Conservation (phyloP, 305 asterid genomes). For the Fraxinus nigra region DNA sequence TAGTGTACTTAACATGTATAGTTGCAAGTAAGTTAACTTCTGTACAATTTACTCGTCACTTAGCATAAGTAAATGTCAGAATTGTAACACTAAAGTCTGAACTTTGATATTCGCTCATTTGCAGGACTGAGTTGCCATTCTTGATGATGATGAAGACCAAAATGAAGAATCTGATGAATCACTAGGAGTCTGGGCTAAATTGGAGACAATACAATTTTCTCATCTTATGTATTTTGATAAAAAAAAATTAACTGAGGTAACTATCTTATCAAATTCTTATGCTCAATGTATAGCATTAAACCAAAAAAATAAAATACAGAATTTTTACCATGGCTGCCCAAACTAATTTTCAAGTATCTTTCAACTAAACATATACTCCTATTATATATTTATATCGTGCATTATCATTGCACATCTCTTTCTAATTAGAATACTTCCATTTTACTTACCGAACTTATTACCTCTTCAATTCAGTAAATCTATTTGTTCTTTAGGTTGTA, state of each 20-base stretch:
- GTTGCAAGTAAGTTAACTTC: too few species aligned
- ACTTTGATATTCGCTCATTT: conserved; percentile 31
- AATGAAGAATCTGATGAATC: conserved; percentile 77
- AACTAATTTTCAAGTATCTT: neutral
- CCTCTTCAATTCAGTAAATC: neutral
- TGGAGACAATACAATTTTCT: conserved; percentile 90
- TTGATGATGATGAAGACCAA: conserved; percentile 66
- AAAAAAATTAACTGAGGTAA: conserved; percentile 64
- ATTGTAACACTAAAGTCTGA: conserved; percentile 14
- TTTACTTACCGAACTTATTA: neutral
- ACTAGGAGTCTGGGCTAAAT: conserved; percentile 86
- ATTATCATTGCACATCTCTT: neutral
- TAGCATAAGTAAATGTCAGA: neutral
- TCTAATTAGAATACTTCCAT: neutral
- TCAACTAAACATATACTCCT: neutral
- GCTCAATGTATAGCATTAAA: conserved; percentile 1
- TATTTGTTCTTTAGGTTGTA: conserved; percentile 49
- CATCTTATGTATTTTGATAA: conserved; percentile 93
- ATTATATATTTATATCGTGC: neutral
- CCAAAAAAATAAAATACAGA: conserved; percentile 7
- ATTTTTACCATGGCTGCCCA: conserved; percentile 14
- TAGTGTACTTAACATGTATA: too few species aligned
- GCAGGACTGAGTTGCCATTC: conserved; percentile 83
- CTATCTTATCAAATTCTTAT: conserved; percentile 10
- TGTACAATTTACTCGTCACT: too few species aligned